phyloP scores from a whole-genome alignment of 768 basidiomycete genomes.

The Neoboletus brunneissimus region DNA sequence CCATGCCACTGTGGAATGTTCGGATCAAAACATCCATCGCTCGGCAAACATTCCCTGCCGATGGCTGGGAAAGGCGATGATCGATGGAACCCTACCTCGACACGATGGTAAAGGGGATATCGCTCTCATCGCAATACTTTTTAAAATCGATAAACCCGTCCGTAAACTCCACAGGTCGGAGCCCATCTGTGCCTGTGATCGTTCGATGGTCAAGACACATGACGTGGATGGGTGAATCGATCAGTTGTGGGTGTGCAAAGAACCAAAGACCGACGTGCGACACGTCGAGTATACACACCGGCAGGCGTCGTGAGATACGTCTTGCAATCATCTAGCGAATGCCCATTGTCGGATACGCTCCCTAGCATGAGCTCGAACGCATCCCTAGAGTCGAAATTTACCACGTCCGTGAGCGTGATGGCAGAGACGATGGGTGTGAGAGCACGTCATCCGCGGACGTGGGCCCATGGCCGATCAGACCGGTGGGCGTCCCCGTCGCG shows the following conservation, averaged over 20 bases:
- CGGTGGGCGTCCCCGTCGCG: background rate
- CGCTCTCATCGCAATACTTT: constrained; percentile 73
- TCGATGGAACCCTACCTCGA: constrained; percentile 60
- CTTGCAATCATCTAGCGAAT: constrained; percentile 85
- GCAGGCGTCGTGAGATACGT: constrained; percentile 62
- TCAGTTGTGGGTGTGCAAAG: background rate
- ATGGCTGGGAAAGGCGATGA: constrained; percentile 10
- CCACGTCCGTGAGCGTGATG: constrained; percentile 18
- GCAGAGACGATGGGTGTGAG: constrained; percentile 4
- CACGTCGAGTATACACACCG: constrained; percentile 35
- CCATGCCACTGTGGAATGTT: constrained; percentile 74
- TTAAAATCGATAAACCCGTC: constrained; percentile 85
- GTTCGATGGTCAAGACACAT: background rate
- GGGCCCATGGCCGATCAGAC: background rate
- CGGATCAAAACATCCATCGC: constrained; percentile 3
- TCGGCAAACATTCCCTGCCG: background rate
- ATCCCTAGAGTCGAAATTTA: constrained; percentile 52
- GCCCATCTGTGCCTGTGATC: constrained; percentile 8
- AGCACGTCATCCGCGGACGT: constrained; percentile 7
- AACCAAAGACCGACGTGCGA: background rate
- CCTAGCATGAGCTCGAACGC: constrained; percentile 83
- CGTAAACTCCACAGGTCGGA: constrained; percentile 11
- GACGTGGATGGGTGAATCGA: background rate
- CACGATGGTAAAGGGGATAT: constrained; percentile 89
- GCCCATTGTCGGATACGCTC: constrained; percentile 69